Base-by-base conservation (phyloP, 31 red algal species). In the Endocladia muricata region DNA sequence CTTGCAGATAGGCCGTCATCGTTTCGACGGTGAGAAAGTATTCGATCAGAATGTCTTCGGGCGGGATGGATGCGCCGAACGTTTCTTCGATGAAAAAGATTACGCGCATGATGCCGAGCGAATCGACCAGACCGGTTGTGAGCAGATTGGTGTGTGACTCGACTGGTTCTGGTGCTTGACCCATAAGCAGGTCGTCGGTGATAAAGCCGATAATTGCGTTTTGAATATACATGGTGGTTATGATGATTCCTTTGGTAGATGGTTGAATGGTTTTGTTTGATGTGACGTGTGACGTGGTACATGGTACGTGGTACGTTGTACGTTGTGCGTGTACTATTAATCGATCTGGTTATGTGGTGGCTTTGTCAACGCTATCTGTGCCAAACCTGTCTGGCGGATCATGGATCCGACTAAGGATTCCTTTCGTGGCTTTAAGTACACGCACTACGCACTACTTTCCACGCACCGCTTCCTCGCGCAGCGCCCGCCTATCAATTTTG, bases 81-180 rank as follows among this genome's bases (percentile, higher is more conserved):
- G 15, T 30, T 30, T 64, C 26, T 64, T 64, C 60, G 13, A 64
- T 64, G 26, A 64, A 64, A 21, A 23, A 11, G 26, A 64, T 64
- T 28, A 64, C 13, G 13, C 26, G 15, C 26, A 64, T 30, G 15
- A 64, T 22, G 26, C 60, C 60, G 11, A 64, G 13, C 25, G 60
- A 64, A 64, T 64, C 60, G 25, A 64, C 25, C 26, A 64, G 11
- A 64, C 60, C 60, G 26, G n/a, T 30, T 21, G n/a, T 23, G 13
- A 64, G 26, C 13, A 64, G 25, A 28, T 64, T 23, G 11, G 13
- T 23, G 26, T 64, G 15, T 25, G 60, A 13, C 15, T 11, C 26
- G 13, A 64, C 11, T 52, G 13, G 17, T 11, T 15, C 60, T 21
- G 11, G 11, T 64, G 13, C 60, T 64, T 17, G 17, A 15, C 26